A percentile compares a stretch with the other conserved stretches of the same genome.
Conservation (phyloP, 2,329 filamentous ascomycete genomes). For the Botrytis cinerea region DNA sequence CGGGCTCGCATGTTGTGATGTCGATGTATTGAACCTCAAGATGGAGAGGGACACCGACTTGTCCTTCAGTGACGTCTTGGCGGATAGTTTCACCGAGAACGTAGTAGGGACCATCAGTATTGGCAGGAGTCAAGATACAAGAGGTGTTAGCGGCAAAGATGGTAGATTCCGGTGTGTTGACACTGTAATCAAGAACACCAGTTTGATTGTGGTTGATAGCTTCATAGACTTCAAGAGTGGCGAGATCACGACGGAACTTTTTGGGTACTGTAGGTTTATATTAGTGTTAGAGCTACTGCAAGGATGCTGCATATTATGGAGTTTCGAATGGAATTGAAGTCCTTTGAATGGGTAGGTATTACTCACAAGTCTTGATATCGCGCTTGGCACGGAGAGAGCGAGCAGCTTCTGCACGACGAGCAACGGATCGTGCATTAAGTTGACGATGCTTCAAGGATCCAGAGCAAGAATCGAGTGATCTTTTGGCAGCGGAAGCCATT, state of each 20-base stretch:
- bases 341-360: neutral
- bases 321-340: neutral
- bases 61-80: constrained; percentile 49
- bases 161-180: constrained; percentile 22
- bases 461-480: constrained; percentile 41
- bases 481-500: constrained; percentile 19
- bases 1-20: constrained; percentile 43
- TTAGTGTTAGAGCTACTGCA: neutral
- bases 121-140: constrained; percentile 54
- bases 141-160: constrained; percentile 47
- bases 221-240: constrained; percentile 21
- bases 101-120: constrained; percentile 56
- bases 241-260: constrained; percentile 24
- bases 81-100: constrained; percentile 45
- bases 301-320: no score
- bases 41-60: constrained; percentile 51
- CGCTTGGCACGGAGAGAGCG: constrained; percentile 29
- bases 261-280: constrained; percentile 12
- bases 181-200: constrained; percentile 18
- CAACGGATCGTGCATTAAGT: constrained; percentile 40
- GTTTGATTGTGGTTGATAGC: constrained; percentile 26
- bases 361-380: constrained; percentile 14
- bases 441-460: constrained; percentile 43
- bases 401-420: constrained; percentile 41
- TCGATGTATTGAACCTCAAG: constrained; percentile 58